Evolutionary conservation across 192 early-diverging fungal species (phyloP).

Genomic region (Umbelopsis isabellina): DNA sequence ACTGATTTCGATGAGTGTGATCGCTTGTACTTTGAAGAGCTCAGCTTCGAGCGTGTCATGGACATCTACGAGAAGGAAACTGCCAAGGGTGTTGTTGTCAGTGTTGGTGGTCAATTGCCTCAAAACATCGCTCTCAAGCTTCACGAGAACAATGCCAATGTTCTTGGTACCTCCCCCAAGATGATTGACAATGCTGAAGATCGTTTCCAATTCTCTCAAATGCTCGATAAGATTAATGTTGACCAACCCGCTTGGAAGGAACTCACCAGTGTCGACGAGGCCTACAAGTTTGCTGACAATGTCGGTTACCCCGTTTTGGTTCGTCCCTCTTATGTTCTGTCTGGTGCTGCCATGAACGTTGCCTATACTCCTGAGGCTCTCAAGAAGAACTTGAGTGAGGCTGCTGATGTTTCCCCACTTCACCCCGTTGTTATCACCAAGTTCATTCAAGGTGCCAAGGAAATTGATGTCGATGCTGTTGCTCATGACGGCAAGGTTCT

Average conservation of each 20-base stretch:
- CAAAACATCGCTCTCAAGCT: constrained; percentile 95
- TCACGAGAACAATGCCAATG: constrained; percentile 73
- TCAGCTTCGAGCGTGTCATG: constrained; percentile 91
- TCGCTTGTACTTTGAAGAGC: constrained; percentile 97
- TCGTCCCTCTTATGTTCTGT: constrained; percentile 95
- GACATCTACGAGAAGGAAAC: constrained; percentile 93
- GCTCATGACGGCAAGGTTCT: constrained; percentile 82
- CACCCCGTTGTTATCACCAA: constrained; percentile 98
- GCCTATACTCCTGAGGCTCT: constrained; percentile 80
- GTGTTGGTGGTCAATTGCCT: constrained; percentile 94
- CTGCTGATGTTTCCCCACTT: constrained; percentile 86
- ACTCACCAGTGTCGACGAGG: constrained; percentile 81
- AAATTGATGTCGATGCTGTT: constrained; percentile 96
- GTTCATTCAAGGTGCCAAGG: constrained; percentile 92
- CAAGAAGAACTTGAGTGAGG: constrained; percentile 73
- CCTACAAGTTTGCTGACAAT: constrained; percentile 77
- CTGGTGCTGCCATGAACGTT: constrained; percentile 98
- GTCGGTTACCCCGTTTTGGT: constrained; percentile 95
- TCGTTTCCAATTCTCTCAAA: constrained; percentile 92
- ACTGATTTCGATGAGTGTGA: constrained; percentile 99
- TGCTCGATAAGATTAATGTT: constrained; percentile 89
- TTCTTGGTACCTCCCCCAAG: constrained; percentile 88
- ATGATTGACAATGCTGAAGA: constrained; percentile 95
- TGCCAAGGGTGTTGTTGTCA: constrained; percentile 84
- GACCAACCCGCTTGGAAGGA: constrained; percentile 98